A percentile compares a stretch with the other conserved stretches of the same genome.
Evolutionary conservation across 306 rosid species (phyloP).

Genomic region (Pyrus betulifolia): DNA sequence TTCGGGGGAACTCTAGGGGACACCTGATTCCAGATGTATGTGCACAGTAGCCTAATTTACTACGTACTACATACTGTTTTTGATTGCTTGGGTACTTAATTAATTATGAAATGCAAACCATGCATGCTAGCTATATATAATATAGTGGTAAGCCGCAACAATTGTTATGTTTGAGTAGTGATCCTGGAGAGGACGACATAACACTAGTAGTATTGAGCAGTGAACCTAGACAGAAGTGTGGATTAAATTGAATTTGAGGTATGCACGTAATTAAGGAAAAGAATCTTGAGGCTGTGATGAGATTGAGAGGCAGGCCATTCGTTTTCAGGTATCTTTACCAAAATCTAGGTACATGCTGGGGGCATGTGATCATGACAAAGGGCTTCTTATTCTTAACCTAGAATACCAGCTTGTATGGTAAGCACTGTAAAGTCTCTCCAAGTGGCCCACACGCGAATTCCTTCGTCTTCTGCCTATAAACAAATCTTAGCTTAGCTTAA

Average conservation of each 20-base stretch:
- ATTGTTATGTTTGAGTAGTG: background rate
- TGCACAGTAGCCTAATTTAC: background rate
- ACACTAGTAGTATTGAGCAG: background rate
- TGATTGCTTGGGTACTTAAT: background rate
- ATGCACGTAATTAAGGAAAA: background rate
- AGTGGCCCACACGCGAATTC: background rate
- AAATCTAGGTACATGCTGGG: background rate
- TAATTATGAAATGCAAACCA: background rate
- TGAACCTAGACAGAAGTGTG: conserved; percentile 8
- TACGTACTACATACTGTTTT: background rate
- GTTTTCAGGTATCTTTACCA: background rate
- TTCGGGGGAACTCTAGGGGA: conserved; percentile 30
- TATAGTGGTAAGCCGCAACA: background rate
- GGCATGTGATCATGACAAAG: background rate
- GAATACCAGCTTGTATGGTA: background rate
- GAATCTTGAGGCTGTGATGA: background rate
- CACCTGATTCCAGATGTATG: background rate
- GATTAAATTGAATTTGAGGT: background rate
- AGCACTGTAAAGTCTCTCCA: background rate
- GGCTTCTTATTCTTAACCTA: background rate
- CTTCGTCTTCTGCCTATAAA: background rate
- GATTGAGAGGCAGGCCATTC: background rate
- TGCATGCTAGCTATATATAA: background rate
- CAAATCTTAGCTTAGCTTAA: background rate
- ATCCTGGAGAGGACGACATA: background rate